These are phyloP conservation scores for Ramalina intermedia DNA, from an alignment of 495 filamentous ascomycete species.

Conservation along the genomic window DNA sequence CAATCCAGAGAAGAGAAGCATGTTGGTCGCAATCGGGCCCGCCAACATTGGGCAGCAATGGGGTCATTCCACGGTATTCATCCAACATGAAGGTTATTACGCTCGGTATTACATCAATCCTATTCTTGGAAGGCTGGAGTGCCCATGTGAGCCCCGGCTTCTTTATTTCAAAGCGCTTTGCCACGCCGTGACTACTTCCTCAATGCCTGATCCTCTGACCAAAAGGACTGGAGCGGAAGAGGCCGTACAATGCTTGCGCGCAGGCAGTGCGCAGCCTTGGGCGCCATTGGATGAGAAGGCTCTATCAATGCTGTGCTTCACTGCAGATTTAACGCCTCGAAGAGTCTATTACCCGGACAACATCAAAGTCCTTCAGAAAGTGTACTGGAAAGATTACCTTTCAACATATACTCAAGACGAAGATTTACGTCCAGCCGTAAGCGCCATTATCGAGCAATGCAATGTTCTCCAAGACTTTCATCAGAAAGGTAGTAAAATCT, in stretches of 20 bases:
- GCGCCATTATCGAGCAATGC: constrained; percentile 27
- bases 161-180: constrained; percentile 32
- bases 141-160: constrained; percentile 2
- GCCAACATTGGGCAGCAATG: constrained; percentile 9
- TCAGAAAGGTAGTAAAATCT: neutral
- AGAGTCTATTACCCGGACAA: constrained; percentile 42
- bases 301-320: constrained; percentile 21
- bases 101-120: constrained; percentile 32
- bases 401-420: constrained; percentile 41
- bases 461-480: constrained; percentile 20
- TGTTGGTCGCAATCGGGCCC: constrained; percentile 38
- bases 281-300: constrained; percentile 27
- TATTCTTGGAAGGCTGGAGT: constrained; percentile 30
- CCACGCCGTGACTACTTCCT: constrained; percentile 47
- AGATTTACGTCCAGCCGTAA: constrained; percentile 23
- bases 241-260: constrained; percentile 32
- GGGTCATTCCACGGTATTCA: constrained; percentile 29
- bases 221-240: constrained; percentile 48
- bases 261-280: constrained; percentile 39
- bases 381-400: constrained; percentile 29
- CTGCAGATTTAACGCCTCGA: constrained; percentile 37
- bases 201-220: constrained; percentile 43
- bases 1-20: constrained; percentile 20
- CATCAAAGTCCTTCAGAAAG: constrained; percentile 33
- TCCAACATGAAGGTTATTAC: constrained; percentile 21